These are phyloP conservation scores for Corylus americana DNA, from an alignment of 306 rosid species.

Conservation along the genomic window DNA sequence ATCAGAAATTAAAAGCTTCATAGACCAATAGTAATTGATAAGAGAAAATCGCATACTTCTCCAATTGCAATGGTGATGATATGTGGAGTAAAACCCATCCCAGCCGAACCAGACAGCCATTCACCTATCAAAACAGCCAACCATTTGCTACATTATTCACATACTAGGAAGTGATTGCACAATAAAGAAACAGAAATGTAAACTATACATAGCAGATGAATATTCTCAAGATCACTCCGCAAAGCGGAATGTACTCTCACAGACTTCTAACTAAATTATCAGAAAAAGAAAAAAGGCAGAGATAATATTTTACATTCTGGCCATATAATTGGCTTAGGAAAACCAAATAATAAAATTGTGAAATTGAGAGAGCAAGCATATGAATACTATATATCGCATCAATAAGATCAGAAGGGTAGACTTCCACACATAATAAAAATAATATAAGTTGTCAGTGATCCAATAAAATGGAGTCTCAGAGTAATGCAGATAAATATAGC, in stretches of 20 bases:
- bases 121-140: constrained; percentile 55
- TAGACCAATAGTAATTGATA: constrained; percentile 9
- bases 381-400: neutral
- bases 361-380: neutral
- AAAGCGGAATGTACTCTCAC: neutral
- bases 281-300: neutral
- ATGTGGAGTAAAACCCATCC: constrained; percentile 92
- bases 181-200: neutral
- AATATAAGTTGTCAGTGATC: neutral
- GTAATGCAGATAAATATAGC: neutral
- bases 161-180: constrained; percentile 16
- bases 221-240: neutral
- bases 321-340: constrained; percentile 5
- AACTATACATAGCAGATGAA: constrained; percentile 10
- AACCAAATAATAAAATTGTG: neutral
- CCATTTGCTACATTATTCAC: constrained; percentile 32
- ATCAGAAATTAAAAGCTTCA: neutral
- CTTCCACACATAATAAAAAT: neutral
- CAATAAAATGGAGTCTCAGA: neutral
- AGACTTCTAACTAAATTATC: constrained; percentile 18
- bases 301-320: neutral
- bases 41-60: constrained; percentile 59
- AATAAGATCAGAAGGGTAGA: neutral
- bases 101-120: constrained; percentile 83
- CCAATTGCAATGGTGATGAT: constrained; percentile 78